Percentiles rank a stretch among this genome's conserved stretches.
Evolutionary conservation across 1,284 basidiomycete genomes (phyloP).

Genomic region (Mrakiaceae sp.): DNA sequence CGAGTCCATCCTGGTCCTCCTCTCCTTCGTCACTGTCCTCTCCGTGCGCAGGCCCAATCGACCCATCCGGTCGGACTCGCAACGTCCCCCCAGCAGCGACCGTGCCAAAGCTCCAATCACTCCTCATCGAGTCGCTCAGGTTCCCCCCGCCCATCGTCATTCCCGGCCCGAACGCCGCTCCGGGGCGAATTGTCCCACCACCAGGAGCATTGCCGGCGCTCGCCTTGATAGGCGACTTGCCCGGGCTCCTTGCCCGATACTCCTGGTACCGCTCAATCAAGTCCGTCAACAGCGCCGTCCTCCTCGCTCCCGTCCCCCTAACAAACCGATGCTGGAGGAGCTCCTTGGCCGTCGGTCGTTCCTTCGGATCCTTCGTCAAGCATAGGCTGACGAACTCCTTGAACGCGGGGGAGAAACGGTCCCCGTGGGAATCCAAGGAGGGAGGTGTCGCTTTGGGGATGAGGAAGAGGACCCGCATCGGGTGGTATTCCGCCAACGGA

Average conservation of each 20-base stretch:
- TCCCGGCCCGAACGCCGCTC: conserved; percentile 20
- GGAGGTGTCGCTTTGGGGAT: conserved; percentile 86
- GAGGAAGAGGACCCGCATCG: conserved; percentile 80
- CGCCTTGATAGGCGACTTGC: conserved; percentile 36
- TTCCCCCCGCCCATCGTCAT: conserved; percentile 23
- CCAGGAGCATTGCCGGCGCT: conserved; percentile 49
- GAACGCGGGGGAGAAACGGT: conserved; percentile 69
- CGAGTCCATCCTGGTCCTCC: conserved; percentile 27
- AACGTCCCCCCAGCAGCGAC: conserved; percentile 44
- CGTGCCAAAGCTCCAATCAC: conserved; percentile 85
- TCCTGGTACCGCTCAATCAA: conserved; percentile 74
- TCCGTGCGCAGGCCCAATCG: conserved; percentile 41
- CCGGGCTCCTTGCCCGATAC: conserved; percentile 48
- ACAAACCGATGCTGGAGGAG: conserved; percentile 89
- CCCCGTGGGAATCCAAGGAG: conserved; percentile 50
- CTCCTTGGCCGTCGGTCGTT: conserved; percentile 84
- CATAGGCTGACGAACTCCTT: conserved; percentile 87
- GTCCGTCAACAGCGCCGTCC: conserved; percentile 69
- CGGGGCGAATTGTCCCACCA: conserved; percentile 15
- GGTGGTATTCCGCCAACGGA: conserved; percentile 76
- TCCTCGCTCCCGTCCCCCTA: conserved; percentile 50
- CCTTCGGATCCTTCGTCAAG: conserved; percentile 77
- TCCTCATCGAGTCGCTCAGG: conserved; percentile 32
- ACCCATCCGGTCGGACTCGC: conserved; percentile 35
- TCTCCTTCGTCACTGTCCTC: conserved; percentile 30